phyloP scores from a whole-genome alignment of 163 green algal species.

The Chlorella variabilis region DNA sequence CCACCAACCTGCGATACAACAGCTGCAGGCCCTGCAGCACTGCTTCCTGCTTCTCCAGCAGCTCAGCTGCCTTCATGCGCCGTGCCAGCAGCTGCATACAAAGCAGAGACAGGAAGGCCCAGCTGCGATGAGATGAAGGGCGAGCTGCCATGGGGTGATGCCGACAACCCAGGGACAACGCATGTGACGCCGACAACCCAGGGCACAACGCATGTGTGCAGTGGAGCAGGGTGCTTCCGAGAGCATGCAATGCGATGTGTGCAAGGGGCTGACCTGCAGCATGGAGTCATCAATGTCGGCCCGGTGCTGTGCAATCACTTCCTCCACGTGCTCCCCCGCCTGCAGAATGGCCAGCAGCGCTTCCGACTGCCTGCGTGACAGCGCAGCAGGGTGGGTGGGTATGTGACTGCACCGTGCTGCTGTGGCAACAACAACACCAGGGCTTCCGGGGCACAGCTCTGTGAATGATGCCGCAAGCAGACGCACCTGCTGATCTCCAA shows the following conservation, averaged over 20 bases:
- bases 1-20: constrained; percentile 20
- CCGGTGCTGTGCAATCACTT: constrained; percentile 47
- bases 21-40: constrained; percentile 34
- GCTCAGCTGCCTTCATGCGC: constrained; percentile 36
- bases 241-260: no score
- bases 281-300: constrained; percentile 48
- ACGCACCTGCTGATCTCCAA: constrained; percentile 6
- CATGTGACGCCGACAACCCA: no score
- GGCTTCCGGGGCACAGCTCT: no score
- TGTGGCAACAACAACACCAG: no score
- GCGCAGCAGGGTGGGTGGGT: background rate
- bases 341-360: constrained; percentile 37
- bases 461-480: no score
- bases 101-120: background rate
- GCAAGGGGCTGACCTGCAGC: constrained; percentile 33
- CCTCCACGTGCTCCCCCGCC: constrained; percentile 43
- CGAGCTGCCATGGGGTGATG: no score
- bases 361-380: constrained; percentile 7
- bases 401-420: background rate
- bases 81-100: constrained; percentile 37
- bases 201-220: no score
- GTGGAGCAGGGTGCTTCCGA: no score
- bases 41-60: constrained; percentile 27
- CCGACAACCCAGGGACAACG: no score
- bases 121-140: no score